A percentile compares a stretch with the other conserved stretches of the same genome.
Conservation (phyloP, 805 yeast species). For the Saturnispora mendoncae region DNA sequence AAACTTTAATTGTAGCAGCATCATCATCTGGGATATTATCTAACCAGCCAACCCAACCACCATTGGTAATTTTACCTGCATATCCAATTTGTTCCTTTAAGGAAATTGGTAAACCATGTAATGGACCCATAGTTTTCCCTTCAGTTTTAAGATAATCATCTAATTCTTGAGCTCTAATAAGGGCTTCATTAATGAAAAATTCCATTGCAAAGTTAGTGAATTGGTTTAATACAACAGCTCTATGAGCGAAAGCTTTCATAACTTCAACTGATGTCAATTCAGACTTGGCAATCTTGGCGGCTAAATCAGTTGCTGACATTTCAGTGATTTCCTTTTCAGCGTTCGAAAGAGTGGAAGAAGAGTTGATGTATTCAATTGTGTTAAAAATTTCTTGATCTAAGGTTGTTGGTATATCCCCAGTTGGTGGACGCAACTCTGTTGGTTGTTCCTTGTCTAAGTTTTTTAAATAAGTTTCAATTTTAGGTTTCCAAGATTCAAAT, state of each 20-base stretch:
- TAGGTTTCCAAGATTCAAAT: constrained; percentile 39
- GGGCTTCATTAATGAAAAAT: constrained; percentile 56
- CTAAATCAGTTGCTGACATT: constrained; percentile 34
- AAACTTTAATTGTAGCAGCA: constrained; percentile 38
- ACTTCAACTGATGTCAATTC: constrained; percentile 43
- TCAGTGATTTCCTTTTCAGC: constrained; percentile 38
- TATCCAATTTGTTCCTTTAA: constrained; percentile 56
- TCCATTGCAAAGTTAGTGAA: constrained; percentile 45
- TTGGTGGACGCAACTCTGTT: constrained; percentile 26
- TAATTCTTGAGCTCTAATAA: constrained; percentile 44
- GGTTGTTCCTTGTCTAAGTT: constrained; percentile 22
- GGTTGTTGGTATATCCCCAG: constrained; percentile 27
- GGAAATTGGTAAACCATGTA: constrained; percentile 64
- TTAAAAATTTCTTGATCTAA: constrained; percentile 30
- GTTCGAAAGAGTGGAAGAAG: constrained; percentile 25
- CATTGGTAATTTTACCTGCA: constrained; percentile 47
- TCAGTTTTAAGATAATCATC: constrained; percentile 42
- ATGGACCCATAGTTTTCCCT: constrained; percentile 52
- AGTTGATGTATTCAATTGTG: constrained; percentile 29
- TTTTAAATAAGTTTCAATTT: constrained; percentile 34
- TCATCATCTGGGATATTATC: constrained; percentile 39
- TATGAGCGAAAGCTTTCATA: constrained; percentile 54
- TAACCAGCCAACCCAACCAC: constrained; percentile 47
- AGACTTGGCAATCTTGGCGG: constrained; percentile 37
- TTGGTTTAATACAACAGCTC: constrained; percentile 57